Conservation (phyloP, 805 yeast species). For the Naumovozyma baii region DNA sequence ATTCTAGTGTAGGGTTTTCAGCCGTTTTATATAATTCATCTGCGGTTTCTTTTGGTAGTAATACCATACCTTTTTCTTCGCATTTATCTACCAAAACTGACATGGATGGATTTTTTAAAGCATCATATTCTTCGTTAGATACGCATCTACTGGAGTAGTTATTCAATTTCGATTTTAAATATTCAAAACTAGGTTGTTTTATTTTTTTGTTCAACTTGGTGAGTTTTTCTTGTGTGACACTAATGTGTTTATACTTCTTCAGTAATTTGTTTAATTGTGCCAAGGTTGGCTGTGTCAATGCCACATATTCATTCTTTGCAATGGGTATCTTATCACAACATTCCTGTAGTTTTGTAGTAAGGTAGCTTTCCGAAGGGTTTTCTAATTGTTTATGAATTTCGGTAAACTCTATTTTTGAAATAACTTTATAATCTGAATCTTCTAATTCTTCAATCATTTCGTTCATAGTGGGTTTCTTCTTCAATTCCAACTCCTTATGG, state of each 20-base stretch:
- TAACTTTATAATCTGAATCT: not conserved
- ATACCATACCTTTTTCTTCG: not conserved
- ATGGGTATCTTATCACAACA: not conserved
- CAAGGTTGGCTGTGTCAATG: not conserved
- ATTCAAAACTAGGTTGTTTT: conserved; percentile 19
- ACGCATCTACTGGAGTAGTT: too few relatives aligned
- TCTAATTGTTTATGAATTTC: not conserved
- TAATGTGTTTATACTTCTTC: not conserved
- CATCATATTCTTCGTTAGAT: not conserved
- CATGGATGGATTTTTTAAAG: not conserved
- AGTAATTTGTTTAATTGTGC: not conserved
- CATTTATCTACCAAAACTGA: not conserved
- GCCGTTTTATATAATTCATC: not conserved
- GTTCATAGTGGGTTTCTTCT: conserved; percentile 5
- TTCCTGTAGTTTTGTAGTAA: not conserved
- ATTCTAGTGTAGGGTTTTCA: conserved; percentile 16
- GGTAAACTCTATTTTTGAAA: not conserved
- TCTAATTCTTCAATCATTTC: not conserved
- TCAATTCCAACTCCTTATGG: conserved; percentile 6
- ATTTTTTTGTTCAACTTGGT: conserved; percentile 13
- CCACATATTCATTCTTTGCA: not conserved
- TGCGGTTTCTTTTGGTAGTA: not conserved
- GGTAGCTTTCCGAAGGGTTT: conserved; percentile 1
- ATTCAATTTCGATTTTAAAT: conserved; percentile 7
- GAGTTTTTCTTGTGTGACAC: conserved; percentile 12